These are phyloP conservation scores for Berberis vulgaris DNA, from an alignment of 164 flowering plant genomes.

Conservation along the genomic window DNA sequence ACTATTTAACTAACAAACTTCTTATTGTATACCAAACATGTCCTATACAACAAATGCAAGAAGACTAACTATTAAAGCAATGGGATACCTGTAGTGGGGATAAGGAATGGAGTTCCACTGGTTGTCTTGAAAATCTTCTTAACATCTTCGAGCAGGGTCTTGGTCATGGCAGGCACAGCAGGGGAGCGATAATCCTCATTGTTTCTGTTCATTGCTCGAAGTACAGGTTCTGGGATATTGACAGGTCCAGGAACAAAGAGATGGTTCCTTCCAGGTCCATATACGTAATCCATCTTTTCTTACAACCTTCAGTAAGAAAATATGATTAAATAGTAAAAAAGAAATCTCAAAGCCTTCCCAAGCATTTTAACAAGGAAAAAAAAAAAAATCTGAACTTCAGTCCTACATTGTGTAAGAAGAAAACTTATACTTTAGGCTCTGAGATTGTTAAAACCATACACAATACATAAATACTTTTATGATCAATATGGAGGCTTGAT, in stretches of 20 bases:
- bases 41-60: neutral
- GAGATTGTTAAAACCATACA: no score
- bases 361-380: no score
- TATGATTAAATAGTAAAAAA: no score
- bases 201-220: slow-evolving; percentile 96
- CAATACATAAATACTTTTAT: no score
- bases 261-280: slow-evolving; percentile 93
- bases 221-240: slow-evolving; percentile 85
- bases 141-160: slow-evolving; percentile 78
- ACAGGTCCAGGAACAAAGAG: slow-evolving; percentile 99
- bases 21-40: no score
- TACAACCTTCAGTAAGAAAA: slow-evolving; percentile 6
- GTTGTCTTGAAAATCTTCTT: slow-evolving; percentile 96
- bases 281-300: slow-evolving; percentile 63
- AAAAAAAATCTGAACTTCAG: no score
- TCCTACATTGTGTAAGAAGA: no score
- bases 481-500: no score
- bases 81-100: slow-evolving; percentile 84
- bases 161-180: slow-evolving; percentile 85
- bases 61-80: neutral
- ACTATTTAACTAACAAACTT: no score
- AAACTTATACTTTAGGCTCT: no score
- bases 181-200: slow-evolving; percentile 98
- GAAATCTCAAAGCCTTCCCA: no score
- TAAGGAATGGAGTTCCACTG: slow-evolving; percentile 71